Percentiles rank a stretch among this genome's conserved stretches.
phyloP scores from a whole-genome alignment of 202 grass and related monocot species.

The Zizania palustris region DNA sequence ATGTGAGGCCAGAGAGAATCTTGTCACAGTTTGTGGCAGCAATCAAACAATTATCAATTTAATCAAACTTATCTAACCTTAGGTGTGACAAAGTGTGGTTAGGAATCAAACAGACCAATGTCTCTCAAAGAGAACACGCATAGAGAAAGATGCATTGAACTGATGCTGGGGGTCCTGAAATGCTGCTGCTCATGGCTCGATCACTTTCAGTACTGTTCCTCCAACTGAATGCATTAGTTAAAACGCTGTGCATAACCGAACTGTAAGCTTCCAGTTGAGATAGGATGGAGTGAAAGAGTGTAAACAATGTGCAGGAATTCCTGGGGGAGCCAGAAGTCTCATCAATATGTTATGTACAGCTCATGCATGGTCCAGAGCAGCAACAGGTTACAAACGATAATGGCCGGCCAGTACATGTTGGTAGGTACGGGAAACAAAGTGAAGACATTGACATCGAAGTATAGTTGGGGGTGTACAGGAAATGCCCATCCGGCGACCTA shows the following conservation, averaged over 20 bases:
- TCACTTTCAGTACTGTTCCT: too few species aligned
- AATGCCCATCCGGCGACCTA: conserved; percentile 35
- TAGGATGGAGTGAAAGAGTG: neutral
- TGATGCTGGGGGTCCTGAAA: too few species aligned
- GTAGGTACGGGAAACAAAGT: conserved; percentile 1
- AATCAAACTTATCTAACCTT: too few species aligned
- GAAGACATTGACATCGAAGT: conserved; percentile 33
- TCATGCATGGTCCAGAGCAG: conserved; percentile 42
- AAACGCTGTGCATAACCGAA: neutral
- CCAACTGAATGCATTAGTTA: too few species aligned
- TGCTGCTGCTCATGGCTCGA: too few species aligned
- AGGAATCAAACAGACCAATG: too few species aligned
- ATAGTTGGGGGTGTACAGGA: conserved; percentile 25
- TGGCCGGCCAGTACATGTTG: conserved; percentile 9
- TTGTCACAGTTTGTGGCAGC: too few species aligned
- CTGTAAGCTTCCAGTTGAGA: neutral
- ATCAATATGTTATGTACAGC: conserved; percentile 42
- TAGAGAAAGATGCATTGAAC: too few species aligned
- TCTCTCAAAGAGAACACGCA: too few species aligned
- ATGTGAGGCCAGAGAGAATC: too few species aligned
- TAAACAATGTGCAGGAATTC: neutral
- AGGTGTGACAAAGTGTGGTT: too few species aligned
- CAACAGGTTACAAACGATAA: conserved; percentile 40
- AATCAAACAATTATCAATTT: too few species aligned
- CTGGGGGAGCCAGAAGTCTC: neutral